Percentiles rank a stretch among this genome's conserved stretches.
These are phyloP conservation scores for Ocimum tenuiflorum DNA, from an alignment of 257 asterid genomes.

Conservation along the genomic window DNA sequence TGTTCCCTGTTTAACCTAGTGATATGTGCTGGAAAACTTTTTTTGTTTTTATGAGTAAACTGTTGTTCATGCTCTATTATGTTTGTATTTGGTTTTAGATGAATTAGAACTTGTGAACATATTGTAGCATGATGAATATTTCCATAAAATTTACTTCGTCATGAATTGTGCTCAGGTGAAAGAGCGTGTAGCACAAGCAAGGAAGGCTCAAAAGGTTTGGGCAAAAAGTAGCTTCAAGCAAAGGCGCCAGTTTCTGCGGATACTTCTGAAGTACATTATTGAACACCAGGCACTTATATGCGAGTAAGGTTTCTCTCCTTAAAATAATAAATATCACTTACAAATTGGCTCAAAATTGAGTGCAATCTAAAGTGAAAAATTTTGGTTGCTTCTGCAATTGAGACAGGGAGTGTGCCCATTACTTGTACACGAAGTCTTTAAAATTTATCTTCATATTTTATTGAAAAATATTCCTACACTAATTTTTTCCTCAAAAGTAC, in stretches of 20 bases:
- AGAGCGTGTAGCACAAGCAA: slow-evolving; percentile 84
- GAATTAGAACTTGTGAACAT: not conserved
- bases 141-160: slow-evolving; percentile 20
- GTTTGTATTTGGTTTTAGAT: not conserved
- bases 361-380: not conserved
- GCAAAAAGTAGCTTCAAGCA: slow-evolving; percentile 93
- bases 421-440: not conserved
- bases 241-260: slow-evolving; percentile 88
- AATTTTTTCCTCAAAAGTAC: not conserved
- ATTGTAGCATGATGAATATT: slow-evolving; percentile 5
- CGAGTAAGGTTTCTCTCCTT: slow-evolving; percentile 59
- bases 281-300: slow-evolving; percentile 96
- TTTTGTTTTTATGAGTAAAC: not conserved
- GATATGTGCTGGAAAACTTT: not conserved
- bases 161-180: slow-evolving; percentile 48
- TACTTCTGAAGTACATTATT: slow-evolving; percentile 87
- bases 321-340: not conserved
- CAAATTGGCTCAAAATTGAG: not conserved
- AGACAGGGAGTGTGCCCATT: not conserved
- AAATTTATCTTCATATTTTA: not conserved
- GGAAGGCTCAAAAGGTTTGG: slow-evolving; percentile 91
- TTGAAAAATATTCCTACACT: not conserved
- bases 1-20: not conserved
- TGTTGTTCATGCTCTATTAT: slow-evolving; percentile 9
- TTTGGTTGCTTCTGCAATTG: not conserved